Evolutionary conservation across 2,329 filamentous ascomycete species (phyloP).

Genomic region (Alternaria sp.): DNA sequence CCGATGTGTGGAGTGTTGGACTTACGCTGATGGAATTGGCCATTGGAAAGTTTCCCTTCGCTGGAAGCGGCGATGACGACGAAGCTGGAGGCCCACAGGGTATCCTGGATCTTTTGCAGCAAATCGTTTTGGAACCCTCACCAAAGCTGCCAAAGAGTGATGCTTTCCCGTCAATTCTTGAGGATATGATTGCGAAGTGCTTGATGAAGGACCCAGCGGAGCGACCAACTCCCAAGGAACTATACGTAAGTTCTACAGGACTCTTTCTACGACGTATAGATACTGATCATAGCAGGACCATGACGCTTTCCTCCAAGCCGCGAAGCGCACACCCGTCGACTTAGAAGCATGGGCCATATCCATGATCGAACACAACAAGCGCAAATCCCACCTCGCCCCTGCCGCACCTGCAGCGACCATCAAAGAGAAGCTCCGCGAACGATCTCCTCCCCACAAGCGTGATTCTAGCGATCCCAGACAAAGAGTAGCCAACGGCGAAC

Average conservation of each 20-base stretch:
- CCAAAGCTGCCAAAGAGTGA: slow-evolving; percentile 95
- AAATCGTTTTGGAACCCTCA: slow-evolving; percentile 96
- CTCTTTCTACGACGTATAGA: neutral
- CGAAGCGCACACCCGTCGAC: slow-evolving; percentile 94
- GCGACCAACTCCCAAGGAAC: slow-evolving; percentile 89
- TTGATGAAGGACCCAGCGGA: slow-evolving; percentile 87
- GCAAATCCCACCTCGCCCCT: slow-evolving; percentile 90
- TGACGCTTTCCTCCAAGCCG: slow-evolving; percentile 93
- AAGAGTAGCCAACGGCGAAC: slow-evolving; percentile 37
- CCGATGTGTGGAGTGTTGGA: slow-evolving; percentile 98
- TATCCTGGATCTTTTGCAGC: slow-evolving; percentile 93
- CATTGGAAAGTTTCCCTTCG: slow-evolving; percentile 97
- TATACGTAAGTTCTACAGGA: slow-evolving; percentile 72
- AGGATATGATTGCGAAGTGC: slow-evolving; percentile 97
- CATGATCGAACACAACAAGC: slow-evolving; percentile 93
- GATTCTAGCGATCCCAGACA: slow-evolving; percentile 33
- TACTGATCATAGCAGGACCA: slow-evolving; percentile 70
- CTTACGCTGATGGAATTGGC: slow-evolving; percentile 95
- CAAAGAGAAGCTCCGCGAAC: slow-evolving; percentile 50
- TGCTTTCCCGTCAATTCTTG: slow-evolving; percentile 91
- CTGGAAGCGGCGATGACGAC: slow-evolving; percentile 77
- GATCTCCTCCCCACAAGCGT: slow-evolving; percentile 38
- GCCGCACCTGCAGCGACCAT: slow-evolving; percentile 72
- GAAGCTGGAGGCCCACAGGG: slow-evolving; percentile 80
- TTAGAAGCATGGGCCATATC: slow-evolving; percentile 91